phyloP scores from a whole-genome alignment of 78 protist genomes.

The Chrysochromulina parva region DNA sequence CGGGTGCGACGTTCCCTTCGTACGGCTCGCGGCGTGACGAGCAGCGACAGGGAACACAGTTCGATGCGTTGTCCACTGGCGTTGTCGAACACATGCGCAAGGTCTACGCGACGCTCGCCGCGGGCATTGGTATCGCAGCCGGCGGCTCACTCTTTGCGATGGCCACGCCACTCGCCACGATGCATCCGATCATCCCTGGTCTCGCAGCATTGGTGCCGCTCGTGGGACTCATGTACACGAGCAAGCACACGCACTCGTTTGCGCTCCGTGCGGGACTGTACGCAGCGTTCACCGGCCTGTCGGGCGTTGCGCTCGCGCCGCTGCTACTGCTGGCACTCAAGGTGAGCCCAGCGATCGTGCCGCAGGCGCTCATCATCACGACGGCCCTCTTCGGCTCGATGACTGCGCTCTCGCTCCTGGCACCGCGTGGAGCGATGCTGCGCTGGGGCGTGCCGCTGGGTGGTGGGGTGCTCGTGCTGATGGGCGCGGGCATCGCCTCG shows the following conservation, averaged over 20 bases:
- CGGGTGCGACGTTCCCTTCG: not conserved
- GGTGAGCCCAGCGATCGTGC: not conserved
- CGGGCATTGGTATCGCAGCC: not conserved
- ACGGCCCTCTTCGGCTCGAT: conserved; percentile 8
- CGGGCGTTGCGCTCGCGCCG: conserved; percentile 1
- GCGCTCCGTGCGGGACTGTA: not conserved
- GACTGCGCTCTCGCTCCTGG: not conserved
- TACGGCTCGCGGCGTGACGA: not conserved
- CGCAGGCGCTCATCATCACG: not conserved
- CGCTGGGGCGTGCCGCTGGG: conserved; percentile 2
- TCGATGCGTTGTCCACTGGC: not conserved
- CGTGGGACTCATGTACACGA: not conserved
- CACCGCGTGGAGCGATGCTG: not conserved
- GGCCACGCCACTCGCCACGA: not conserved
- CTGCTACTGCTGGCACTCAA: not conserved
- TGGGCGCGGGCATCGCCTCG: not conserved
- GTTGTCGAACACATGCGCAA: conserved; percentile 1
- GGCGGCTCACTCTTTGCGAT: not conserved
- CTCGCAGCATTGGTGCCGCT: not conserved
- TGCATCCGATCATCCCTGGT: not conserved
- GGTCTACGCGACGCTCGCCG: not conserved
- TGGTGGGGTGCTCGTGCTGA: not conserved
- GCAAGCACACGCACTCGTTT: not conserved
- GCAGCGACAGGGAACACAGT: not conserved
- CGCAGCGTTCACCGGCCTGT: not conserved